Evolutionary conservation across 2,329 filamentous ascomycete species (phyloP).

Genomic region (Paraphoma chrysanthemicola): DNA sequence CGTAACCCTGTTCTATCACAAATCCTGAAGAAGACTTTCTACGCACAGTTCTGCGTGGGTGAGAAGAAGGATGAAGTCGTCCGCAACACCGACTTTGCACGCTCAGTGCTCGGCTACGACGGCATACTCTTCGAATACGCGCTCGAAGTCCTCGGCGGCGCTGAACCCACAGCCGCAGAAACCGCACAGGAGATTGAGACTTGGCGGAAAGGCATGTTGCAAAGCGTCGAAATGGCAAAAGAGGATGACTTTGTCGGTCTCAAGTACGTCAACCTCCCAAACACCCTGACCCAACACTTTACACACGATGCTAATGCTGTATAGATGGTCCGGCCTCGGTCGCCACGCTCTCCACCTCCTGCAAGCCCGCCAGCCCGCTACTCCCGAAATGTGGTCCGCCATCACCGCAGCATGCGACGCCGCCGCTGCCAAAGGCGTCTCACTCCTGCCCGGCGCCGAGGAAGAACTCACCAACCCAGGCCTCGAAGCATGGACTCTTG

Average conservation of each 20-base stretch:
- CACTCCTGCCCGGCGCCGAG: slow-evolving; percentile 85
- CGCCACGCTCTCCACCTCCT: slow-evolving; percentile 73
- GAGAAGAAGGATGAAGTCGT: slow-evolving; percentile 74
- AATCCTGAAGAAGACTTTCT: slow-evolving; percentile 82
- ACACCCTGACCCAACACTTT: not conserved
- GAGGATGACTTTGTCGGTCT: slow-evolving; percentile 63
- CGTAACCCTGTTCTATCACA: slow-evolving; percentile 73
- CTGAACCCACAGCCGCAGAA: slow-evolving; percentile 59
- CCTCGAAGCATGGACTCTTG: slow-evolving; percentile 80
- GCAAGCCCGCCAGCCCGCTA: slow-evolving; percentile 67
- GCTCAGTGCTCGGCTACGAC: slow-evolving; percentile 78
- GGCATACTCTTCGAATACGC: slow-evolving; percentile 88
- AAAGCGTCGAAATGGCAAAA: slow-evolving; percentile 67
- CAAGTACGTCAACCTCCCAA: slow-evolving; percentile 48
- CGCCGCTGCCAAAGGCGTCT: slow-evolving; percentile 72
- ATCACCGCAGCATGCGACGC: slow-evolving; percentile 78
- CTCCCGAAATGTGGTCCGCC: slow-evolving; percentile 68
- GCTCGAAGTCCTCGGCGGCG: slow-evolving; percentile 76
- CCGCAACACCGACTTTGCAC: slow-evolving; percentile 63
- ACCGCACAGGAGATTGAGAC: slow-evolving; percentile 68
- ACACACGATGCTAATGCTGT: slow-evolving; percentile 18
- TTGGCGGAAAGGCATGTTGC: slow-evolving; percentile 77
- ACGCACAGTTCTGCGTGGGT: slow-evolving; percentile 89
- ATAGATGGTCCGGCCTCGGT: slow-evolving; percentile 81
- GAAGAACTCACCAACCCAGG: slow-evolving; percentile 79